Evolutionary conservation across 2,329 filamentous ascomycete genomes (phyloP), one percentile per base, ranked within the genome.

Genomic region (Aspergillus fumigatus): DNA sequence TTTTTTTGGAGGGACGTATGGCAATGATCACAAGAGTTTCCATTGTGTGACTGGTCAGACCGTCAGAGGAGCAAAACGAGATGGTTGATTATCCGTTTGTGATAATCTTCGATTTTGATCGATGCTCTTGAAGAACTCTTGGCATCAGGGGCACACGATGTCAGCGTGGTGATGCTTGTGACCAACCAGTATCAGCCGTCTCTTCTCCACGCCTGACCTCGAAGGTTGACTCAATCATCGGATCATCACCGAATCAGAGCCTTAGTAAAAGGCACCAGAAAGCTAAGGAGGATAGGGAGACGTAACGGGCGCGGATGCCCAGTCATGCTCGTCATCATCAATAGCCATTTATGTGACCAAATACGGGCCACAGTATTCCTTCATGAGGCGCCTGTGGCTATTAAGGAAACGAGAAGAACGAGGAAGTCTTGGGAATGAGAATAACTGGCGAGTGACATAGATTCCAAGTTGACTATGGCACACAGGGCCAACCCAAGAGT

Each of bases 161-260:
- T 51, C 53, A 54, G 53, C 53, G 48, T 50, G 40, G 43, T 45
- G 53, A 23, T 45, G 35, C 53, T 54, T 49, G 53, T 51, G 53
- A 54, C 40, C 53, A 26, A 47, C 29, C 43, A 38, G 19, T 38
- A 41, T 54, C 52, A 54, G 45, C 25, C 35, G 47, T 50, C 26
- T 2, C 14, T 19, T 32, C 25, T 25, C 48, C 7, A n/a, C 48
- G 25, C 26, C 48, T 50, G 48, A 50, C 48, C 29, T 17, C 19
- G 9, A 11, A 35, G n/a, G 9, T 29, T 50, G 48, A 38, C 26
- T 38, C 35, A 32, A 23, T 25, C 53, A 48, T 53, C 49, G 35
- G 51, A 41, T 48, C 49, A 47, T 43, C 40, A 35, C 26, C 21
- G 11, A 47, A 47, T 47, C 19, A 26, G 41, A 14, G 43, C 11